Evolutionary conservation across 352 stramenopile species (phyloP).

Genomic region (Phytophthora sp.): DNA sequence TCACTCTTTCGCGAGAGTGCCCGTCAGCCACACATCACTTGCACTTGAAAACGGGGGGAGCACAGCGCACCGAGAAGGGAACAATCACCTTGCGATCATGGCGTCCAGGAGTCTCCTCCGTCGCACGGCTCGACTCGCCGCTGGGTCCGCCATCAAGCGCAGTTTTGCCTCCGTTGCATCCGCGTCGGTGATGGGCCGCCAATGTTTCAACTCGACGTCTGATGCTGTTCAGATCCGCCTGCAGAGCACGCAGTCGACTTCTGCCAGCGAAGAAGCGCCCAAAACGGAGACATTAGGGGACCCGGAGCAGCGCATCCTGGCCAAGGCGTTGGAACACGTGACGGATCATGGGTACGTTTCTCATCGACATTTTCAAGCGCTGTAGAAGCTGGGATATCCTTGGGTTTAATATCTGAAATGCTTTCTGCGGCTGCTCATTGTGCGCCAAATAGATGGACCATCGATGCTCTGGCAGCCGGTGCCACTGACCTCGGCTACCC

Average conservation of each 20-base stretch:
- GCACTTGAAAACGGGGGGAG: constrained; percentile 14
- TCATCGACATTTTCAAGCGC: background rate
- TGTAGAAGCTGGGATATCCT: constrained; percentile 20
- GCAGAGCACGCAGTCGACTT: constrained; percentile 30
- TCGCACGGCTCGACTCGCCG: constrained; percentile 23
- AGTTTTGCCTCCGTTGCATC: constrained; percentile 11
- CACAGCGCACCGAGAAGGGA: constrained; percentile 15
- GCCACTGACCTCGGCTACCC: constrained; percentile 72
- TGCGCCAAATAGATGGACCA: constrained; percentile 64
- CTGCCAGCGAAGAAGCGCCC: constrained; percentile 16
- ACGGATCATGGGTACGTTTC: constrained; percentile 48
- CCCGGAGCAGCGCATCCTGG: constrained; percentile 61
- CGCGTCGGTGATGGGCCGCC: constrained; percentile 5
- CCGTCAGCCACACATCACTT: background rate
- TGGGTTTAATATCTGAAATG: constrained; percentile 7
- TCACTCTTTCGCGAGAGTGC: constrained; percentile 10
- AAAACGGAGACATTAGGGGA: constrained; percentile 32
- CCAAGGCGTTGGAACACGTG: constrained; percentile 60
- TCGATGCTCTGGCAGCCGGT: constrained; percentile 75
- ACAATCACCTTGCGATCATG: constrained; percentile 27
- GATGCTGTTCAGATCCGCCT: constrained; percentile 17
- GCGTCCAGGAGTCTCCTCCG: constrained; percentile 30
- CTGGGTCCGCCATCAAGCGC: constrained; percentile 15
- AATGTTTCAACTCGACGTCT: constrained; percentile 15
- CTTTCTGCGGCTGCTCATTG: too few species aligned